Base-by-base conservation (phyloP, 805 yeast genomes). In the Yueomyces sinensis region DNA sequence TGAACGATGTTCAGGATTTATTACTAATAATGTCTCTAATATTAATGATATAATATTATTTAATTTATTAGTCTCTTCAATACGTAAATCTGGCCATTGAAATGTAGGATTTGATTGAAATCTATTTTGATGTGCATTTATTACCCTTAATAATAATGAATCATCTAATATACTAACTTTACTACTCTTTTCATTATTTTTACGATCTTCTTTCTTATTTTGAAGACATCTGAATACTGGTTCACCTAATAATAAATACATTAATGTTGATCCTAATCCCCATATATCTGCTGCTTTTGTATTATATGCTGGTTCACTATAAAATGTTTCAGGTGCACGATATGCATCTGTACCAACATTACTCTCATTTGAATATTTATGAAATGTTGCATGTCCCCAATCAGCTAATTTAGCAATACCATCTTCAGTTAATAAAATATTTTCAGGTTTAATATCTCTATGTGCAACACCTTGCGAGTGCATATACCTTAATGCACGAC, bases 361-460 rank as follows among this genome's bases (percentile, higher is more conserved):
- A 29, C 68, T 66, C 41, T 25, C 28, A 25, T 6, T 9, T 13
- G 28, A 25, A 25, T 25, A 25, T 11, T 9, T n/a, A 11, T 25
- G 6, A 13, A n/a, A 9, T 5, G 28, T 25, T 0, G 87, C 84
- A 13, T 81, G 56, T 0, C 91, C 91, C 56, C 81, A 80, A 55
- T 80, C 91, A 0, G 83, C 76, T n/a, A 80, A 54, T 44, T 79
- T 77, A 47, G 81, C 52, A 48, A 79, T 77, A 3, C 87, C 86
- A 22, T 62, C 53, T 17, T 59, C 59, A 48, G 78, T 83, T 13
- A 81, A 54, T 19, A 81, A 58, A 9, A 82, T 65, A 55, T 81
- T 81, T 47, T 79, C 87, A 2, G 87, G 86, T 53, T 80, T 80
- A 33, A 80, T 63, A 50, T 79, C 87, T 11, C 87, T 72, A 54